Evolutionary conservation across 2,329 filamentous ascomycete species (phyloP).

Genomic region (Scedosporium apiospermum): DNA sequence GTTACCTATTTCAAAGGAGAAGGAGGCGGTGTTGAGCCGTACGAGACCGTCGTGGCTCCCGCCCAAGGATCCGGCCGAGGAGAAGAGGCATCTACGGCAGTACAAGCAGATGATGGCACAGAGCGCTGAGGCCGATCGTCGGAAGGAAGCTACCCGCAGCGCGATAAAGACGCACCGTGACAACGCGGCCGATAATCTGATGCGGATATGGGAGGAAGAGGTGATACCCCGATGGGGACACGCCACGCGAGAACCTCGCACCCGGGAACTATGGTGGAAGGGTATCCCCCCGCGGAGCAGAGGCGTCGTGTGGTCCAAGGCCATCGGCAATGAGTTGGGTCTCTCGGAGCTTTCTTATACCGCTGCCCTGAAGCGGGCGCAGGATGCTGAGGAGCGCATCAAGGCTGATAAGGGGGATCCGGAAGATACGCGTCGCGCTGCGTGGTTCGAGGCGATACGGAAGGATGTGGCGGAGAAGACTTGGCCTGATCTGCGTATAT

Average conservation of each 20-base stretch:
- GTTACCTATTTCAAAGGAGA: slow-evolving; percentile 75
- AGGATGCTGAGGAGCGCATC: slow-evolving; percentile 49
- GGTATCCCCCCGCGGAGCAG: slow-evolving; percentile 64
- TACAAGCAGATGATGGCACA: slow-evolving; percentile 75
- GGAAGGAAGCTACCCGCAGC: slow-evolving; percentile 42
- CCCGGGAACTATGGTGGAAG: slow-evolving; percentile 73
- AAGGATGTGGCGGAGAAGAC: slow-evolving; percentile 54
- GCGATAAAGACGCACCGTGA: slow-evolving; percentile 45
- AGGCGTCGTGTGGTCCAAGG: slow-evolving; percentile 58
- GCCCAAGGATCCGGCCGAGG: slow-evolving; percentile 82
- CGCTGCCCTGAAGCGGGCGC: slow-evolving; percentile 60
- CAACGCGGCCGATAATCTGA: slow-evolving; percentile 41
- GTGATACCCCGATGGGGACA: slow-evolving; percentile 68
- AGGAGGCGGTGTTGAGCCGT: slow-evolving; percentile 71
- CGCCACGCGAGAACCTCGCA: slow-evolving; percentile 58
- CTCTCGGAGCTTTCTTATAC: slow-evolving; percentile 58
- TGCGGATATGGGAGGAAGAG: slow-evolving; percentile 65
- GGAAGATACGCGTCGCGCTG: slow-evolving; percentile 45
- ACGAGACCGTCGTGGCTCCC: slow-evolving; percentile 79
- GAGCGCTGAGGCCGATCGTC: slow-evolving; percentile 50
- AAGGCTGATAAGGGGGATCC: slow-evolving; percentile 38
- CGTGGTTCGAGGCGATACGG: slow-evolving; percentile 55
- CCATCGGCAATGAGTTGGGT: slow-evolving; percentile 65
- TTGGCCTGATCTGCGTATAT: slow-evolving; percentile 65
- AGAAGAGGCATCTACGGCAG: slow-evolving; percentile 77